A percentile compares a stretch with the other conserved stretches of the same genome.
Conservation (phyloP, 257 asterid genomes). For the Forsythia viridissima region DNA sequence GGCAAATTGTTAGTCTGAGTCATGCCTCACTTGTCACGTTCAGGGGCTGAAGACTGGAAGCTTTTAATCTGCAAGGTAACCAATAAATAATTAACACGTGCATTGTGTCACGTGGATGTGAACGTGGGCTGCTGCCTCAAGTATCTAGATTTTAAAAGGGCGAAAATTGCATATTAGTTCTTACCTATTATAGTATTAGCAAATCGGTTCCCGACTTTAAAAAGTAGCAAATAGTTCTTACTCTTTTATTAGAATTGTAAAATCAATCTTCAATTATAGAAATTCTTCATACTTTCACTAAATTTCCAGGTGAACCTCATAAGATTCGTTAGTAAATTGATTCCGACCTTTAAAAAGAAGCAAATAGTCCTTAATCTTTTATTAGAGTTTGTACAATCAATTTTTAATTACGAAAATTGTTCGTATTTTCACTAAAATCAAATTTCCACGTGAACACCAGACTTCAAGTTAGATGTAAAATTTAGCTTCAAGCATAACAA, state of each 20-base stretch:
- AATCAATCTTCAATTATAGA: neutral
- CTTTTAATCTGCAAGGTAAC: neutral
- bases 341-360: too few relatives aligned
- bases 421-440: too few relatives aligned
- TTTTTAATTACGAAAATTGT: too few relatives aligned
- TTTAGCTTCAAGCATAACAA: too few relatives aligned
- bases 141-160: neutral
- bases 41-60: neutral
- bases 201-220: neutral
- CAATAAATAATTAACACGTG: conserved; percentile 29
- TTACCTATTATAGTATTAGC: neutral
- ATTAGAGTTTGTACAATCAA: too few relatives aligned
- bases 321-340: too few relatives aligned
- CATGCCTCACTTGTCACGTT: conserved; percentile 12
- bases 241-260: neutral
- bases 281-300: too few relatives aligned
- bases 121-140: conserved; percentile 22
- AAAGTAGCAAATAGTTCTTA: too few relatives aligned
- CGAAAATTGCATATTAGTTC: neutral
- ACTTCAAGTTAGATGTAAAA: neutral
- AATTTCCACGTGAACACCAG: too few relatives aligned
- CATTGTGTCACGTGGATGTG: conserved; percentile 35
- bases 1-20: conserved; percentile 7
- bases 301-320: neutral
- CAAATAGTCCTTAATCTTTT: too few relatives aligned